phyloP scores from a whole-genome alignment of 1,284 basidiomycete species.

The Tilletia setariae region DNA sequence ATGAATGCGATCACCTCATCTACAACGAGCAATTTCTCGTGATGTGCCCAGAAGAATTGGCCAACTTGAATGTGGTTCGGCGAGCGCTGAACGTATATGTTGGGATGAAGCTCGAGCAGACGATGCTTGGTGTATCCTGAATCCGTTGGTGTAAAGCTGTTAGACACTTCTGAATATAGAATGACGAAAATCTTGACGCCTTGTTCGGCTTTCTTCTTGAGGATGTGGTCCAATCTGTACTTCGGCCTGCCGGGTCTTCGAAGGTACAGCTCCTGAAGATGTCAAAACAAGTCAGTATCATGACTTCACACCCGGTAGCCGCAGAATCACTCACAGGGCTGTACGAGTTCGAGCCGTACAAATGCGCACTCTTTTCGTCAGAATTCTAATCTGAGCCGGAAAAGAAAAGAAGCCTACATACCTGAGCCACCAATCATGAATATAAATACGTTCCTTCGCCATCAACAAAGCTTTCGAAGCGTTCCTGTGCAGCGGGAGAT shows the following conservation, averaged over 20 bases:
- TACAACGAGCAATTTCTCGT: conserved; percentile 96
- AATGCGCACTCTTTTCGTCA: too few relatives aligned
- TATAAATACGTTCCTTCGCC: conserved; percentile 12
- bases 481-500: neutral
- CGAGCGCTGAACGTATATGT: conserved; percentile 93
- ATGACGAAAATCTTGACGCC: conserved; percentile 97
- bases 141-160: conserved; percentile 67
- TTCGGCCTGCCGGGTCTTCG: conserved; percentile 77
- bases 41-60: conserved; percentile 91
- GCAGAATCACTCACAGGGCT: neutral
- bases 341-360: neutral
- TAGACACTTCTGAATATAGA: conserved; percentile 85
- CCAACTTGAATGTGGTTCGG: conserved; percentile 97
- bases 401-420: neutral
- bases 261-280: conserved; percentile 67
- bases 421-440: conserved; percentile 15
- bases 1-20: conserved; percentile 97
- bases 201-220: conserved; percentile 89
- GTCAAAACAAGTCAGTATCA: neutral
- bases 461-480: conserved; percentile 12
- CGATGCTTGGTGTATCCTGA: conserved; percentile 81
- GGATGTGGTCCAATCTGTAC: conserved; percentile 81
- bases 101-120: conserved; percentile 77
- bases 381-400: too few relatives aligned
- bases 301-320: too few relatives aligned